Base-by-base conservation (phyloP, 805 yeast species). In the Isabelozyma heimii region DNA sequence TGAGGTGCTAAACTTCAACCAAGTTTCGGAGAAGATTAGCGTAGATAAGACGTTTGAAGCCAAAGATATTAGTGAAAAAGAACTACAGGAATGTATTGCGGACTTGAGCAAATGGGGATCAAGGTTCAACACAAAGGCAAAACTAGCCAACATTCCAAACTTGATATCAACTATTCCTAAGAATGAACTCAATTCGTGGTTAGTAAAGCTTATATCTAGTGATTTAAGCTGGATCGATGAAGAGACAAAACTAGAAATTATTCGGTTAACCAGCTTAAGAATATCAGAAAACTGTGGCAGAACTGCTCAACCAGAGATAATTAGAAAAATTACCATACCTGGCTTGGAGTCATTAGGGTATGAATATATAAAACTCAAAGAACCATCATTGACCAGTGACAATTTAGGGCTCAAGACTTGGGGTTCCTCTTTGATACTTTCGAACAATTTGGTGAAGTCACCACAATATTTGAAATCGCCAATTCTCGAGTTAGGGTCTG, bases 371-470 rank as follows among this genome's bases (percentile, higher is more conserved):
- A 52, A 52, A 20, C 65, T 92, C 27, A 75, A 76, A 49, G 99
- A 92, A 60, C 98, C 98, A 0, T 83, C 96, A 0, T 70, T 92
- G 51, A 89, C 97, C 0, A 80, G 83, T 37, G 99, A 94, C 65
- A 87, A 86, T 52, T 69, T 94, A 17, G 99, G 99, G 0, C 75
- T 90, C 63, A 90, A 92, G 53, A 92, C 99, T 0, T 92, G 99
- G 99, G 99, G 98, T 0, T 87, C 97, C 0, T 83, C 97, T 0
- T 68, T 87, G 24, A 76, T 89, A 5, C 68, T 94, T 20, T 78
- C 94, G 3, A 70, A 77, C 33, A 66, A 87, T 24, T 62, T 89
- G 3, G 63, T 76, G 5, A 40, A 47, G n/a, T 7, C 27, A 8
- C 40, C 44, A 9, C 41, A 48, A 5, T 62, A 61, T 27, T 52